phyloP scores from a whole-genome alignment of 2,329 filamentous ascomycete genomes.

The Acrocalymma vagum region DNA sequence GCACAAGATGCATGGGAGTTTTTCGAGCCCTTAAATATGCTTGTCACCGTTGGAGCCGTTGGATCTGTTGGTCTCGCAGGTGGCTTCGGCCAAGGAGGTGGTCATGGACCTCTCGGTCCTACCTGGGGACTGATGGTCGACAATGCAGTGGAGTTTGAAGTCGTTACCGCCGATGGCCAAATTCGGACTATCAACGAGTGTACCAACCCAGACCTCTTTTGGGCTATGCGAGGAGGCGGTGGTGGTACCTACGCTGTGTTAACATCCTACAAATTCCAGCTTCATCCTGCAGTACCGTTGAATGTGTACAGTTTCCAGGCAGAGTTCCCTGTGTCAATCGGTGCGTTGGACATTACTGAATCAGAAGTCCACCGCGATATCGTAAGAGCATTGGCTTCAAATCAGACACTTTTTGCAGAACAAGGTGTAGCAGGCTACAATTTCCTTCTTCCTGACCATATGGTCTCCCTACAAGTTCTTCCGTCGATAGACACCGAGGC shows the following conservation, averaged over 20 bases:
- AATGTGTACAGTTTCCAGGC: conserved; percentile 48
- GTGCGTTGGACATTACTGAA: conserved; percentile 35
- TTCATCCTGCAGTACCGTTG: conserved; percentile 41
- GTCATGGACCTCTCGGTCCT: conserved; percentile 62
- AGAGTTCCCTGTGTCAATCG: conserved; percentile 28
- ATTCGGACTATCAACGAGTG: conserved; percentile 43
- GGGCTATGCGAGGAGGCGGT: conserved; percentile 48
- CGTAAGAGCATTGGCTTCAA: conserved; percentile 38
- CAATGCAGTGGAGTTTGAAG: conserved; percentile 45
- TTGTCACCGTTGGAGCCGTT: conserved; percentile 45
- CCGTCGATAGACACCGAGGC: conserved; percentile 34
- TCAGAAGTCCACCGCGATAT: conserved; percentile 42
- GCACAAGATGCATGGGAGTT: conserved; percentile 46
- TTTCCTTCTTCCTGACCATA: conserved; percentile 40
- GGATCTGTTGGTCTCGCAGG: conserved; percentile 60
- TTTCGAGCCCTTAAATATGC: conserved; percentile 41
- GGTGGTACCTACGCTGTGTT: conserved; percentile 47
- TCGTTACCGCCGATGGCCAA: conserved; percentile 42
- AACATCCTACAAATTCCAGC: conserved; percentile 46
- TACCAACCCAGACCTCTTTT: conserved; percentile 44
- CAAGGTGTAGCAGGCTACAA: conserved; percentile 46
- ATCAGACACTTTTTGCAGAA: conserved; percentile 37
- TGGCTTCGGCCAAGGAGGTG: conserved; percentile 58
- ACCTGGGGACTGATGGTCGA: conserved; percentile 52
- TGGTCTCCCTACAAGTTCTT: conserved; percentile 41